Conservation (phyloP, 352 stramenopile genomes). For the Phytophthora capsici region DNA sequence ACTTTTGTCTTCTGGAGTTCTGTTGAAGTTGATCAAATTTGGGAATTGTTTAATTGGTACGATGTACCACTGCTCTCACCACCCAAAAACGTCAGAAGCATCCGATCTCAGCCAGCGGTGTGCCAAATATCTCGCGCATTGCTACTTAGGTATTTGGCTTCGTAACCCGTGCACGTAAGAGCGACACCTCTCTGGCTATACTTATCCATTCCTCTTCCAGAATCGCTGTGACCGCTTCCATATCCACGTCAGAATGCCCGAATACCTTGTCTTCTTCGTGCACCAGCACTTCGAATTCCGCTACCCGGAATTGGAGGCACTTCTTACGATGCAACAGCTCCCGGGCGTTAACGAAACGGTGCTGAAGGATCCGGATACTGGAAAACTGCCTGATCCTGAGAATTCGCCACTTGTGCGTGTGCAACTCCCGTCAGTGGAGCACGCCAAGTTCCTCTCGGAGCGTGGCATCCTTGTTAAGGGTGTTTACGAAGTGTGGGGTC, state of each 20-base stretch:
- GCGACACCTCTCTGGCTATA: not conserved
- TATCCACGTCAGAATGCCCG: slow-evolving; percentile 45
- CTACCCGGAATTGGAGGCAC: slow-evolving; percentile 80
- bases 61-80: slow-evolving; percentile 19
- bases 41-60: slow-evolving; percentile 5
- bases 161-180: no score
- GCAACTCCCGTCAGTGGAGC: slow-evolving; percentile 54
- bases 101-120: no score
- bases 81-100: slow-evolving; percentile 5
- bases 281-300: slow-evolving; percentile 86
- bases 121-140: not conserved
- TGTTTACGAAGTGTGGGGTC: slow-evolving; percentile 83
- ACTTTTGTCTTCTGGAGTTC: no score
- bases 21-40: slow-evolving; percentile 23
- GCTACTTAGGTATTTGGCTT: not conserved
- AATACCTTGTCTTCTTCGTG: slow-evolving; percentile 87
- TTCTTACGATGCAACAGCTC: slow-evolving; percentile 71
- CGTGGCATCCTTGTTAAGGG: slow-evolving; percentile 85
- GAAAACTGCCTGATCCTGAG: slow-evolving; percentile 51
- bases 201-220: not conserved
- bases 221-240: not conserved
- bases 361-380: slow-evolving; percentile 33
- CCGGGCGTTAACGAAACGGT: slow-evolving; percentile 38
- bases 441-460: slow-evolving; percentile 81
- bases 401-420: slow-evolving; percentile 71